These are phyloP conservation scores for Aspergillus persii DNA, from an alignment of 2,329 filamentous ascomycete genomes.

Conservation along the genomic window DNA sequence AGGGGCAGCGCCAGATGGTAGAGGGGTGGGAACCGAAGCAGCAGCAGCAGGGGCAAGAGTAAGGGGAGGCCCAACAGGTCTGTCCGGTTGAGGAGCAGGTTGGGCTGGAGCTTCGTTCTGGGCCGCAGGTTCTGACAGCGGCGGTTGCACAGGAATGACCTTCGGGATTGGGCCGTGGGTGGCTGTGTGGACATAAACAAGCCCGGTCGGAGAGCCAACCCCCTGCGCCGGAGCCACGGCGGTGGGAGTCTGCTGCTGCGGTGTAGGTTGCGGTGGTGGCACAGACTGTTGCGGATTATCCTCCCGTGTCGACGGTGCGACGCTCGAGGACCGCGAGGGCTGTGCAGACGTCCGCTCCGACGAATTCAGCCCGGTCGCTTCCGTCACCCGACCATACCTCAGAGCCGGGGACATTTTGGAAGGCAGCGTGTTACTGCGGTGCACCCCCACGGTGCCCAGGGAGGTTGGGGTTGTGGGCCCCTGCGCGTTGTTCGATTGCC, in stretches of 20 bases:
- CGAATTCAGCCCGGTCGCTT: slow-evolving; percentile 50
- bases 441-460: slow-evolving; percentile 57
- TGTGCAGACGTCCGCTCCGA: slow-evolving; percentile 29
- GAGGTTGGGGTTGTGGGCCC: slow-evolving; percentile 64
- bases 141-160: background rate
- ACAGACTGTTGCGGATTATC: slow-evolving; percentile 12
- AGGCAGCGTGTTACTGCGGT: slow-evolving; percentile 86
- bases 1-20: too few relatives aligned
- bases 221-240: slow-evolving; percentile 4
- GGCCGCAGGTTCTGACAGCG: background rate
- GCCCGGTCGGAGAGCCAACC: slow-evolving; percentile 16
- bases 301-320: slow-evolving; percentile 22
- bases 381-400: slow-evolving; percentile 62
- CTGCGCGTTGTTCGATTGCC: slow-evolving; percentile 67
- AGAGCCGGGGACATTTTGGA: slow-evolving; percentile 81
- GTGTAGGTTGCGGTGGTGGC: slow-evolving; percentile 1
- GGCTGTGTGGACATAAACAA: slow-evolving; percentile 30
- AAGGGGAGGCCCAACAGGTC: background rate
- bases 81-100: background rate
- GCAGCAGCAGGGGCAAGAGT: background rate
- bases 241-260: background rate
- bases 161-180: slow-evolving; percentile 33
- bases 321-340: slow-evolving; percentile 31
- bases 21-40: background rate
- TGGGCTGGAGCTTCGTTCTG: background rate